Evolutionary conservation across 1,284 basidiomycete species (phyloP).

Genomic region (Ustilago curta): DNA sequence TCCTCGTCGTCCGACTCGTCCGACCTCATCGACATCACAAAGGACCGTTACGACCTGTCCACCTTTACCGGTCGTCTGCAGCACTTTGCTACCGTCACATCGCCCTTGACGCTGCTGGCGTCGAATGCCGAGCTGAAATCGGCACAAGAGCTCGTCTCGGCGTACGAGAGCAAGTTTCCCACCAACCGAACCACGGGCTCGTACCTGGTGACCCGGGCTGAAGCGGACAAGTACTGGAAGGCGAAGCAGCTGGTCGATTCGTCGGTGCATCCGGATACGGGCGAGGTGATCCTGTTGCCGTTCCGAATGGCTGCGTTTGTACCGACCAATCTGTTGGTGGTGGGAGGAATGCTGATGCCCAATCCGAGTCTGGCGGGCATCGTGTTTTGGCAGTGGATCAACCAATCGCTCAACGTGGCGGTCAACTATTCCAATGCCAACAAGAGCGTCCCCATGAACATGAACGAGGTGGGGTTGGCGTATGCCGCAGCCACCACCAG

Average conservation of each 20-base stretch:
- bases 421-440: slow-evolving; percentile 71
- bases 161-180: slow-evolving; percentile 41
- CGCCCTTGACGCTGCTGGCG: slow-evolving; percentile 73
- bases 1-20: too few relatives aligned
- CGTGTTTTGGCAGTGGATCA: slow-evolving; percentile 74
- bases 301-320: slow-evolving; percentile 74
- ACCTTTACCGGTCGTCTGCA: slow-evolving; percentile 70
- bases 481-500: slow-evolving; percentile 73
- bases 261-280: slow-evolving; percentile 72
- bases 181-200: slow-evolving; percentile 26
- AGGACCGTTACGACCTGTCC: slow-evolving; percentile 45
- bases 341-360: slow-evolving; percentile 71
- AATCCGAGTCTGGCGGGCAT: slow-evolving; percentile 60
- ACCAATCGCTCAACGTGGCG: slow-evolving; percentile 71
- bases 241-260: slow-evolving; percentile 68
- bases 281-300: slow-evolving; percentile 70
- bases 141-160: slow-evolving; percentile 43
- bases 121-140: slow-evolving; percentile 54
- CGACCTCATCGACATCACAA: slow-evolving; percentile 47
- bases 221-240: slow-evolving; percentile 57
- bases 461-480: slow-evolving; percentile 71
- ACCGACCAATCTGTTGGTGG: slow-evolving; percentile 73
- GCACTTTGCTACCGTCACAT: slow-evolving; percentile 73
- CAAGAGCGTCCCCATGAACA: slow-evolving; percentile 72
- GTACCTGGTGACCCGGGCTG: slow-evolving; percentile 30